These are phyloP conservation scores for Arthrinium phaeospermum DNA, from an alignment of 2,329 filamentous ascomycete genomes.

Conservation along the genomic window DNA sequence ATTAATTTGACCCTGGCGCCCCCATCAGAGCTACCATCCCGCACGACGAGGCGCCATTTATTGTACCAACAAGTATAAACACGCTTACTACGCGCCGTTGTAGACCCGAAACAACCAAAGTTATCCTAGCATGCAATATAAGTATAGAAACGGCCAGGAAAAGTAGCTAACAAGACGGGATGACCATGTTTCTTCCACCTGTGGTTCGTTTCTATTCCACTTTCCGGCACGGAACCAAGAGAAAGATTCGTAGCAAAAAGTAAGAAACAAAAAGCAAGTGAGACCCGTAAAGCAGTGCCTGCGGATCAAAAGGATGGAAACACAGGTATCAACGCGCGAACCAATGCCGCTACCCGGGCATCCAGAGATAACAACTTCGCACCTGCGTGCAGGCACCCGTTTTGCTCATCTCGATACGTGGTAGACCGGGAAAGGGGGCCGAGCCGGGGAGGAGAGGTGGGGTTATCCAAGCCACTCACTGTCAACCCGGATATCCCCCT, in stretches of 20 bases:
- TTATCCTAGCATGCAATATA: neutral
- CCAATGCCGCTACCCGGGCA: neutral
- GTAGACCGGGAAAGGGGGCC: neutral
- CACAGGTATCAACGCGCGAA: neutral
- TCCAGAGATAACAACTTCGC: neutral
- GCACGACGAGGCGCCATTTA: neutral
- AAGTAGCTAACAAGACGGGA: neutral
- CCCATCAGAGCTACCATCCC: neutral
- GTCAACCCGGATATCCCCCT: neutral
- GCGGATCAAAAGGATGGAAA: neutral
- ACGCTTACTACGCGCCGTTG: constrained; percentile 4
- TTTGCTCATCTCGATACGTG: neutral
- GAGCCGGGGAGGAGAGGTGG: neutral
- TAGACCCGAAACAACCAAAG: neutral
- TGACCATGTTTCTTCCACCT: neutral
- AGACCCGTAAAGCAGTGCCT: neutral
- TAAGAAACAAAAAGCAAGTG: neutral
- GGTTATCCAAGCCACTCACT: neutral
- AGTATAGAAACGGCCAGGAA: neutral
- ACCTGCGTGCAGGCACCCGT: neutral
- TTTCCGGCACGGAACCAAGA: neutral
- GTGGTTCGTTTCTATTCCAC: neutral
- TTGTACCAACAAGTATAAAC: neutral
- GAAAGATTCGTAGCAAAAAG: neutral
- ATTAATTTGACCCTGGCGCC: neutral